Percentiles rank a stretch among this genome's conserved stretches.
phyloP scores from a whole-genome alignment of 106 monocot species.

The Acorus gramineus region DNA sequence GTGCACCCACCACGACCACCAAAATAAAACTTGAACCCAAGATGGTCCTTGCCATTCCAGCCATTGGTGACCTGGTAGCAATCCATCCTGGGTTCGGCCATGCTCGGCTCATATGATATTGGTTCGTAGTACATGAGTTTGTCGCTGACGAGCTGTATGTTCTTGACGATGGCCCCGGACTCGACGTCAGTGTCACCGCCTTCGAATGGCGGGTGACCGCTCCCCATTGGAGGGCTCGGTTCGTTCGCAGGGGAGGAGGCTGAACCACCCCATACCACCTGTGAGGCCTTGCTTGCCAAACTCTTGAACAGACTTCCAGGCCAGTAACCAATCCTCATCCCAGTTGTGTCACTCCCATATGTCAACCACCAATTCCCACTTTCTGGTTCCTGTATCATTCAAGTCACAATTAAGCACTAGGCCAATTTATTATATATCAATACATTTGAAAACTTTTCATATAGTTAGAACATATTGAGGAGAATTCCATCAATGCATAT shows the following conservation, averaged over 20 bases:
- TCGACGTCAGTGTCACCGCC: neutral
- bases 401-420: neutral
- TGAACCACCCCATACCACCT: neutral
- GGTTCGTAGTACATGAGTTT: neutral
- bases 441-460: too few species aligned
- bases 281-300: neutral
- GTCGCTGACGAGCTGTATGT: neutral
- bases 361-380: neutral
- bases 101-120: too few species aligned
- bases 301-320: neutral
- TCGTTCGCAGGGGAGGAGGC: neutral
- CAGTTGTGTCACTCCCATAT: neutral
- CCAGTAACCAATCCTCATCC: neutral
- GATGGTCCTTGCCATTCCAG: neutral
- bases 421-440: too few species aligned
- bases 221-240: neutral
- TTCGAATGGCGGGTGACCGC: neutral
- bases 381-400: neutral
- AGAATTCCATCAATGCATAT: too few species aligned
- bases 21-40: neutral
- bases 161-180: neutral
- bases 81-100: too few species aligned
- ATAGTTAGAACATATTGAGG: too few species aligned
- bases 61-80: neutral
- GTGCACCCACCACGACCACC: conserved; percentile 3